Percentiles rank a stretch among this genome's conserved stretches.
These are phyloP conservation scores for Meyerozyma guilliermondii DNA, from an alignment of 1,139 yeast genomes.

Conservation along the genomic window DNA sequence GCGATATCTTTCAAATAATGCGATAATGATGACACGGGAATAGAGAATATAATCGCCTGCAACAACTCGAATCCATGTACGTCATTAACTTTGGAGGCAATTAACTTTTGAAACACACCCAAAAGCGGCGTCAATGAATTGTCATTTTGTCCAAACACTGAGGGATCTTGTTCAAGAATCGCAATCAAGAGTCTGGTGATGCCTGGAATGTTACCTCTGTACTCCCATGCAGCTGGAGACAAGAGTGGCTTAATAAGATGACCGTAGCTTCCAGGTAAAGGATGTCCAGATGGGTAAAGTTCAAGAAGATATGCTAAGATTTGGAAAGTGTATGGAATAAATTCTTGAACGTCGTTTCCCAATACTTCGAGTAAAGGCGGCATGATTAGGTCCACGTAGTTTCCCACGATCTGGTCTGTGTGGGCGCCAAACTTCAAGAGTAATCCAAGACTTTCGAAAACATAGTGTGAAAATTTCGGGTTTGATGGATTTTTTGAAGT, in stretches of 20 bases:
- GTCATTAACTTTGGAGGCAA: conserved; percentile 81
- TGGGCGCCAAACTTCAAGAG: conserved; percentile 50
- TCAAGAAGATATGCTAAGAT: conserved; percentile 76
- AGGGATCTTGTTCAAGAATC: conserved; percentile 60
- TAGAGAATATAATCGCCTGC: conserved; percentile 57
- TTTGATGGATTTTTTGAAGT: conserved; percentile 90
- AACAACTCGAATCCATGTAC: conserved; percentile 78
- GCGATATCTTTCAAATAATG: conserved; percentile 72
- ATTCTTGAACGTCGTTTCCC: conserved; percentile 86
- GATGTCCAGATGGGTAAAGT: conserved; percentile 41
- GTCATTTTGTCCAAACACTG: conserved; percentile 37
- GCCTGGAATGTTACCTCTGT: conserved; percentile 90
- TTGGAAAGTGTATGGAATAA: conserved; percentile 90
- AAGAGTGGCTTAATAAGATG: conserved; percentile 74
- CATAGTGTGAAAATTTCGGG: conserved; percentile 86
- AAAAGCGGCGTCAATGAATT: conserved; percentile 66
- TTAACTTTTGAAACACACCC: conserved; percentile 94
- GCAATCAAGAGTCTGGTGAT: conserved; percentile 74
- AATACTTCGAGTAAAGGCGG: conserved; percentile 66
- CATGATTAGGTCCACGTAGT: conserved; percentile 52
- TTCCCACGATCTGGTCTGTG: conserved; percentile 28
- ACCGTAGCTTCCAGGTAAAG: conserved; percentile 61
- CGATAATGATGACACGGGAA: conserved; percentile 47
- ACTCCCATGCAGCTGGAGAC: conserved; percentile 90
- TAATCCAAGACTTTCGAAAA: conserved; percentile 83